Conservation (phyloP, 305 asterid species). For the Fraxinus velutina region DNA sequence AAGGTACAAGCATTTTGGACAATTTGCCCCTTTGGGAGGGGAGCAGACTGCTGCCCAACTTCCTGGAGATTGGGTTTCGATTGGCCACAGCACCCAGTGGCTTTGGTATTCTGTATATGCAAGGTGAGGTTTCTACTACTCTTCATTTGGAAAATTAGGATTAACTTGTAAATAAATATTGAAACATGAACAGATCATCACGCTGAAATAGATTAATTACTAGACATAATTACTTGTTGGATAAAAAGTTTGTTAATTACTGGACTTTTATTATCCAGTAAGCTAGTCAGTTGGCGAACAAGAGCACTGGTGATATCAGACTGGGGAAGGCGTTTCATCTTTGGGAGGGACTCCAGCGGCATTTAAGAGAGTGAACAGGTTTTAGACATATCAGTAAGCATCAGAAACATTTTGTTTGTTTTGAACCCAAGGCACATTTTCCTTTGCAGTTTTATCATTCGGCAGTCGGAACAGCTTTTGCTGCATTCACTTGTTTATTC, state of each 20-base stretch:
- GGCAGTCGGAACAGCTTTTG: background rate
- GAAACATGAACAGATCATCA: background rate
- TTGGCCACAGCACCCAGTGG: conserved; percentile 90
- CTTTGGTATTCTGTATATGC: conserved; percentile 98
- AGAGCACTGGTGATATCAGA: conserved; percentile 80
- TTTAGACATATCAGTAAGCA: background rate
- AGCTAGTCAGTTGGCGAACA: conserved; percentile 97
- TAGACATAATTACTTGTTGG: background rate
- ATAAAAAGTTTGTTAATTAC: background rate
- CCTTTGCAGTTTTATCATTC: background rate
- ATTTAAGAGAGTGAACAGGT: conserved; percentile 33
- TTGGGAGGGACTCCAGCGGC: conserved; percentile 93
- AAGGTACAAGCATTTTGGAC: conserved; percentile 96
- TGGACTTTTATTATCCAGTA: conserved; percentile 45
- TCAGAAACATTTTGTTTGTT: background rate
- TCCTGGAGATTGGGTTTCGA: conserved; percentile 98
- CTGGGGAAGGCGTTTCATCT: conserved; percentile 78
- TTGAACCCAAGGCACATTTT: background rate
- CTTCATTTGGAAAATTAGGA: background rate
- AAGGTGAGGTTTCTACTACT: conserved; percentile 43
- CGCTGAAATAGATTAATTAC: background rate
- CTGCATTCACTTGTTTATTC: background rate
- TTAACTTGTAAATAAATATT: background rate
- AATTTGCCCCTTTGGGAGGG: conserved; percentile 95
- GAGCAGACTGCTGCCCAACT: conserved; percentile 96